phyloP scores from a whole-genome alignment of 2,329 filamentous ascomycete species.

The Colletotrichum lentis region DNA sequence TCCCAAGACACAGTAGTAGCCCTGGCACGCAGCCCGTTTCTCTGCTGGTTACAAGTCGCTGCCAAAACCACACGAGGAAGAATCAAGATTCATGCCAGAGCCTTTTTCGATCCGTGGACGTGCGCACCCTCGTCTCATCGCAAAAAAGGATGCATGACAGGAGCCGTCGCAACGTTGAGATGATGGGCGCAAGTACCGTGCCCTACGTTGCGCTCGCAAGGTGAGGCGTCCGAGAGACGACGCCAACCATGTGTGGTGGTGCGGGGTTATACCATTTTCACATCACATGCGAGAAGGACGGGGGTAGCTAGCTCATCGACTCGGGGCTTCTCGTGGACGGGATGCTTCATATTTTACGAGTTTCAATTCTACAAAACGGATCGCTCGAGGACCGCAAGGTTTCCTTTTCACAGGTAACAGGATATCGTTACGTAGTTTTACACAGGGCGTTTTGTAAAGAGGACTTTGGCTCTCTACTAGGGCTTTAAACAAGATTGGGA shows the following conservation, averaged over 20 bases:
- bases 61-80: not conserved
- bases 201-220: conserved; percentile 3
- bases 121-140: not conserved
- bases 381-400: conserved; percentile 32
- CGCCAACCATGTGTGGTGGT: not conserved
- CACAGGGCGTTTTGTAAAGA: conserved; percentile 3
- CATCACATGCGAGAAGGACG: conserved; percentile 14
- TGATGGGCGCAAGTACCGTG: not conserved
- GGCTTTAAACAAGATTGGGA: not conserved
- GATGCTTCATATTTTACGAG: conserved; percentile 3
- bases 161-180: not conserved
- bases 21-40: not conserved
- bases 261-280: conserved; percentile 3
- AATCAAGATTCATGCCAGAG: not conserved
- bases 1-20: not conserved
- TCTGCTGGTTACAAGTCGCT: not conserved
- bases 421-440: conserved; percentile 36
- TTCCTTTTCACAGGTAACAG: conserved; percentile 33
- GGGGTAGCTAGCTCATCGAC: not conserved
- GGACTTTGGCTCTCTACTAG: conserved; percentile 1
- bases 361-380: conserved; percentile 24
- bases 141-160: not conserved
- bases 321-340: not conserved
- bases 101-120: not conserved
- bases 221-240: not conserved